A percentile compares a stretch with the other conserved stretches of the same genome.
These are phyloP conservation scores for Arachis stenosperma DNA, from an alignment of 306 rosid genomes.

Conservation along the genomic window DNA sequence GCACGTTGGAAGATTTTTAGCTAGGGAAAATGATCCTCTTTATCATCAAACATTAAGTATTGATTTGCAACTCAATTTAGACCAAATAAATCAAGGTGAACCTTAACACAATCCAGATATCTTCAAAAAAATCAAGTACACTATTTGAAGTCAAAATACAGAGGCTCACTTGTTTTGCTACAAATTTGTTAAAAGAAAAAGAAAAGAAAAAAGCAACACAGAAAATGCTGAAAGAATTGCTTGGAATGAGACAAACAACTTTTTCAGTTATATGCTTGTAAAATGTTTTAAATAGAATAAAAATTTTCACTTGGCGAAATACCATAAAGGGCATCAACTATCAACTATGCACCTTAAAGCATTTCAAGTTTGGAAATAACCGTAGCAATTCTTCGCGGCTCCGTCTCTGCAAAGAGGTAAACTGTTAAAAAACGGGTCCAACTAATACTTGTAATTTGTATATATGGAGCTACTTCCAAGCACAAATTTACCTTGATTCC, in stretches of 20 bases:
- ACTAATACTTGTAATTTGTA: constrained; percentile 15
- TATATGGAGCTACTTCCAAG: constrained; percentile 4
- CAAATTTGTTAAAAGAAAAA: background rate
- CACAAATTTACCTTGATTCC: constrained; percentile 73
- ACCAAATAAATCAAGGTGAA: no score
- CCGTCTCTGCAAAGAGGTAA: constrained; percentile 58
- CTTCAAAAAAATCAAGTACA: background rate
- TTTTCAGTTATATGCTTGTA: constrained; percentile 14
- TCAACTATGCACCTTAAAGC: constrained; percentile 90
- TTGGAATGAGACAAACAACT: constrained; percentile 3
- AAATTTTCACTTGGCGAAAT: background rate
- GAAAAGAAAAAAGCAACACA: background rate
- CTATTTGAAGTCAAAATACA: background rate
- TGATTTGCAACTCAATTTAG: background rate
- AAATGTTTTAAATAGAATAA: background rate
- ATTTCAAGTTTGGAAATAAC: constrained; percentile 69
- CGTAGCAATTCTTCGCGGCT: constrained; percentile 70
- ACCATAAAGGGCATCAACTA: constrained; percentile 48
- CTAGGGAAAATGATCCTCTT: background rate
- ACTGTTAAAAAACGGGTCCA: constrained; percentile 27
- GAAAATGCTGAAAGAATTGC: background rate
- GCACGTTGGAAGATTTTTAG: background rate
- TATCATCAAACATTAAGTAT: background rate
- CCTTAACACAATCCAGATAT: no score
- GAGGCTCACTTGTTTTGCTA: background rate